phyloP scores from a whole-genome alignment of 495 filamentous ascomycete genomes.

The Daldinia bambusicola region DNA sequence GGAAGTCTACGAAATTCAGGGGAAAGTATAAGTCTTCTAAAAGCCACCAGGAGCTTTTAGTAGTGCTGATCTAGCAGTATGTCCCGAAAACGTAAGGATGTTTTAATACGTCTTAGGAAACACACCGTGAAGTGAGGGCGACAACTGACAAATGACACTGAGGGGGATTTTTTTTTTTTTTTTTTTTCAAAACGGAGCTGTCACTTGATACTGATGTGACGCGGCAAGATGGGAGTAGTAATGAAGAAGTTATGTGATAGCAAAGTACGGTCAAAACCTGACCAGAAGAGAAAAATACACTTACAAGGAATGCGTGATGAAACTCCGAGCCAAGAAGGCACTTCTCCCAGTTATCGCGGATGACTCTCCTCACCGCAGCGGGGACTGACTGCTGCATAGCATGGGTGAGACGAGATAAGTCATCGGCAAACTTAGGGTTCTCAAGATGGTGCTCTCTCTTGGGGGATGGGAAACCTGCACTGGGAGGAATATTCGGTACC shows the following conservation, averaged over 20 bases:
- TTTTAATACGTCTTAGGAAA: neutral
- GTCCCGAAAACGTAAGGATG: neutral
- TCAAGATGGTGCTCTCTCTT: constrained; percentile 48
- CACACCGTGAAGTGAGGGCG: neutral
- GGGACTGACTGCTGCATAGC: constrained; percentile 55
- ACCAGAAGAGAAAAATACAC: constrained; percentile 28
- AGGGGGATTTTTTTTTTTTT: too few species aligned
- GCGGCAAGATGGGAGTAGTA: neutral
- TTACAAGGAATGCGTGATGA: constrained; percentile 61
- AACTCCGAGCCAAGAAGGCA: constrained; percentile 63
- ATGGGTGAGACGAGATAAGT: constrained; percentile 55
- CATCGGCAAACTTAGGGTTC: constrained; percentile 55
- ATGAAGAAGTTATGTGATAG: neutral
- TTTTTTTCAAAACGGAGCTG: neutral
- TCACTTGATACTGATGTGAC: neutral
- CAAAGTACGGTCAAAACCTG: neutral
- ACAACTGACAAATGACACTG: neutral
- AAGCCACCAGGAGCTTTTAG: neutral
- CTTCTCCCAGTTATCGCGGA: constrained; percentile 62
- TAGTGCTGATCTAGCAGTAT: neutral
- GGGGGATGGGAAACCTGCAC: constrained; percentile 55
- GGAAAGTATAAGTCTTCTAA: neutral
- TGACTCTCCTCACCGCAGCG: constrained; percentile 55
- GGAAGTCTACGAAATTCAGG: too few species aligned
- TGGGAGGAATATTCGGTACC: neutral